A percentile compares a stretch with the other conserved stretches of the same genome.
phyloP scores from a whole-genome alignment of 148 eudicot species.

The Arbutus unedo region DNA sequence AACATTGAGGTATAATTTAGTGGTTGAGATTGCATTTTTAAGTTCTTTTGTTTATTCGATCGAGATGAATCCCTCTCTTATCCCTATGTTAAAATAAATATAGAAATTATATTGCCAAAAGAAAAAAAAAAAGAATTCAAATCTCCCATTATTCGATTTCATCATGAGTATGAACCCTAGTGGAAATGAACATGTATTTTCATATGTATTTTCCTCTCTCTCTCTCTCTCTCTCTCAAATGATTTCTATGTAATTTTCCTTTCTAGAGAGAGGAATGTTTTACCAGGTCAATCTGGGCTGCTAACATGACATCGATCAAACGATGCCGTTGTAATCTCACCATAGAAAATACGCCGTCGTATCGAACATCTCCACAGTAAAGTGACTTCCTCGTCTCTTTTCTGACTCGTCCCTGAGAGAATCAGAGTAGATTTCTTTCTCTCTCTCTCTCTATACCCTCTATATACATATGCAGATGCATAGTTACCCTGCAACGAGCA shows the following conservation, averaged over 20 bases:
- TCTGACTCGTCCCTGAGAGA: not conserved
- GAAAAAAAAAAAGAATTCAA: not conserved
- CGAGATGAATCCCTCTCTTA: too few species aligned
- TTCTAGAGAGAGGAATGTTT: not conserved
- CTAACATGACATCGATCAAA: not conserved
- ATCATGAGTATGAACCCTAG: not conserved
- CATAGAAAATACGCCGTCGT: not conserved
- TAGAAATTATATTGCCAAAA: too few species aligned
- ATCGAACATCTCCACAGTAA: not conserved
- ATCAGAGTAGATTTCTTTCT: not conserved
- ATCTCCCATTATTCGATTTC: not conserved
- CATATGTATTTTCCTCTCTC: too few species aligned
- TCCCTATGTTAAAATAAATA: too few species aligned
- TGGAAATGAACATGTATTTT: too few species aligned
- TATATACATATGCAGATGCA: not conserved
- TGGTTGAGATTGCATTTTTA: too few species aligned
- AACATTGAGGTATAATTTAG: too few species aligned
- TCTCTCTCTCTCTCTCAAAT: not conserved
- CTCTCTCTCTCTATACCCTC: not conserved
- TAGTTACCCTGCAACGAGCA: not conserved
- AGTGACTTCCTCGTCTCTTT: not conserved
- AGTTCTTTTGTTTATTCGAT: too few species aligned
- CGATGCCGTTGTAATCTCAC: not conserved
- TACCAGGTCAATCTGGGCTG: not conserved
- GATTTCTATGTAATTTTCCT: not conserved